Base-by-base conservation (phyloP, 1,284 basidiomycete species). In the Pseudozyma sp. region DNA sequence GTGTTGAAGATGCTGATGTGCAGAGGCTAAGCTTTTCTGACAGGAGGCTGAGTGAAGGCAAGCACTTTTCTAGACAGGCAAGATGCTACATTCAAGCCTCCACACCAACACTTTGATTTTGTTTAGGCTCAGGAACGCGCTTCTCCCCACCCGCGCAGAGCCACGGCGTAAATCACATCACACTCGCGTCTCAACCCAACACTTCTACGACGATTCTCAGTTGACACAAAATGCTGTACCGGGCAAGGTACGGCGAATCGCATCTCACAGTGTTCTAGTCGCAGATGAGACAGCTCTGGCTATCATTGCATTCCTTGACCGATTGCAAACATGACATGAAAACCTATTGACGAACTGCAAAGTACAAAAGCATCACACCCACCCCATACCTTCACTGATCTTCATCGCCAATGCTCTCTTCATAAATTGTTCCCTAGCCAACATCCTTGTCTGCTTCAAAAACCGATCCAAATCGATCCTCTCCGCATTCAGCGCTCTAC, bases 401-500 rank as follows among this genome's bases (percentile, higher is more conserved):
- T 81, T 83, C 43, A 63, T 69, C 8, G 77, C 79, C 60, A 85
- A 58, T 3, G 82, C 83, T 14, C 83, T 50, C 51, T 72, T 68
- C 68, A 85, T 74, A 57, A 85, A 84, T 56, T 85, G 83, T 43
- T 85, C 83, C 14, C 82, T 63, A 2, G 81, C 79, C 34, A 85
- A 61, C 67, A 80, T 59, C 42, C 83, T 76, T 6, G 77, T 80
- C 62, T 83, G 81, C 73, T 84, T 83, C 54, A 85, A 66, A 58
- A 82, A 84, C 21, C 60, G 59, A 9, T 82, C 83, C 49, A 83
- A 56, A 40, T 80, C 72, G 39, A 84, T 68, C 36, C 74, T 76
- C 10, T 96, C 95, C 48, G 92, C 89, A 82, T 96, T 96, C 72
- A 99, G 88, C 3, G 95, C 96, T 62, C 95, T 90, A 62, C 95